Conservation (phyloP, 2,329 filamentous ascomycete species). For the Arachnopeziza araneosa region DNA sequence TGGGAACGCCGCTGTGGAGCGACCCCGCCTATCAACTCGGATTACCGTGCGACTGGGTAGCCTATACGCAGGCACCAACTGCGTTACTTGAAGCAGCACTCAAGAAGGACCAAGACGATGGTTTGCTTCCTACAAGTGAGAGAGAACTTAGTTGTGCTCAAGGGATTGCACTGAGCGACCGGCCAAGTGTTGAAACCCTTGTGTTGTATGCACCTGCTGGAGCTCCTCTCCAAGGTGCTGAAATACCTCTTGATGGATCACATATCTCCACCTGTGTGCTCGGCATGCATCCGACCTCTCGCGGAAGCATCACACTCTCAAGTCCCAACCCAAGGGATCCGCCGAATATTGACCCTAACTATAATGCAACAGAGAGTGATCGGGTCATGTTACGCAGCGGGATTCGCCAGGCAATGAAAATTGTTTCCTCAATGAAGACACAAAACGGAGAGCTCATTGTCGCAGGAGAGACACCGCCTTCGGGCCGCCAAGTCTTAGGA, state of each 20-base stretch:
- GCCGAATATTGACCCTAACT: conserved; percentile 58
- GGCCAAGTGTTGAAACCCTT: neutral
- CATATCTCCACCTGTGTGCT: conserved; percentile 3
- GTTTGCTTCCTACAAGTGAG: neutral
- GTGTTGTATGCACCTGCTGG: neutral
- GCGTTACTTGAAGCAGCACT: conserved; percentile 2
- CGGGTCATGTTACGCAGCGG: neutral
- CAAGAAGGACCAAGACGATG: neutral
- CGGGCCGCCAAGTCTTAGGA: neutral
- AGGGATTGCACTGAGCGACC: neutral
- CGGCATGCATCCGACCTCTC: conserved; percentile 5
- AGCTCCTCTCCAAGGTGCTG: neutral
- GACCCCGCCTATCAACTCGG: conserved; percentile 6
- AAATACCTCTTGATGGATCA: conserved; percentile 8
- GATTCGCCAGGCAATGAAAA: neutral
- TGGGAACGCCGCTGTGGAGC: conserved; percentile 31
- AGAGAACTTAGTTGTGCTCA: neutral
- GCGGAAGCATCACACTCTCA: conserved; percentile 53
- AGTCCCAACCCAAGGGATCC: conserved; percentile 56
- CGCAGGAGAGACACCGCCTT: neutral
- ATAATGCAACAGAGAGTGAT: conserved; percentile 35
- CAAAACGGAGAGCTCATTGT: neutral
- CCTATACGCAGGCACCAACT: neutral
- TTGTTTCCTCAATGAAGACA: neutral
- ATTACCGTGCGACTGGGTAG: conserved; percentile 7